These are phyloP conservation scores for Porphyra umbilicalis DNA, from an alignment of 31 red algal species.

Conservation along the genomic window DNA sequence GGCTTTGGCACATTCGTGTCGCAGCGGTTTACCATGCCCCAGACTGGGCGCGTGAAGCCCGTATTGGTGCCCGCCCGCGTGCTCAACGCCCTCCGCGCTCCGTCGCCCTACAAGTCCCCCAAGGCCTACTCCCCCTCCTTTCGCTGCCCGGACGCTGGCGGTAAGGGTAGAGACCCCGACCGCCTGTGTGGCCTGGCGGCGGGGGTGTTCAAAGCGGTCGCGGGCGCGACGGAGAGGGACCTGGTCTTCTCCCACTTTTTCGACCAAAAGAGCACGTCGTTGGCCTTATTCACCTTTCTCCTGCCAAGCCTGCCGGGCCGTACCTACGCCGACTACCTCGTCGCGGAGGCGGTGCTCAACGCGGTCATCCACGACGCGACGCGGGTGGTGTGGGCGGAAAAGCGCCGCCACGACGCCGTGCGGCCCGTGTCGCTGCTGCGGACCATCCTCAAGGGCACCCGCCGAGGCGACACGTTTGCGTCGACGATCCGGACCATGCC, in stretches of 20 bases:
- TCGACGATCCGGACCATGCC: conserved; percentile 32
- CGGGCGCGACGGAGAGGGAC: too few species aligned
- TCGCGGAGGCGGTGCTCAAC: neutral
- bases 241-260: neutral
- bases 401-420: conserved; percentile 4
- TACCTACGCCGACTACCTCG: neutral
- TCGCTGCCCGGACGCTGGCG: neutral
- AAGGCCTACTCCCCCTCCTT: neutral
- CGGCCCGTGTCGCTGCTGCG: conserved; percentile 8
- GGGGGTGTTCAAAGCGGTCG: neutral
- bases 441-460: neutral
- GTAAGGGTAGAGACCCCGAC: neutral
- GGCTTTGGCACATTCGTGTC: neutral
- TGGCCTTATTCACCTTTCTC: neutral
- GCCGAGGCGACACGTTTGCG: conserved; percentile 5
- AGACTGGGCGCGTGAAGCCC: neutral
- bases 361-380: conserved; percentile 7
- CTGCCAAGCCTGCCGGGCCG: neutral
- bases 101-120: neutral
- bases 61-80: neutral
- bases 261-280: neutral
- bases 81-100: neutral
- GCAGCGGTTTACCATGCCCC: neutral
- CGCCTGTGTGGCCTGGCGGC: neutral
- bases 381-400: conserved; percentile 14